A percentile compares a stretch with the other conserved stretches of the same genome.
phyloP scores from a whole-genome alignment of 2,329 filamentous ascomycete species.

The Setomelanomma holmii region DNA sequence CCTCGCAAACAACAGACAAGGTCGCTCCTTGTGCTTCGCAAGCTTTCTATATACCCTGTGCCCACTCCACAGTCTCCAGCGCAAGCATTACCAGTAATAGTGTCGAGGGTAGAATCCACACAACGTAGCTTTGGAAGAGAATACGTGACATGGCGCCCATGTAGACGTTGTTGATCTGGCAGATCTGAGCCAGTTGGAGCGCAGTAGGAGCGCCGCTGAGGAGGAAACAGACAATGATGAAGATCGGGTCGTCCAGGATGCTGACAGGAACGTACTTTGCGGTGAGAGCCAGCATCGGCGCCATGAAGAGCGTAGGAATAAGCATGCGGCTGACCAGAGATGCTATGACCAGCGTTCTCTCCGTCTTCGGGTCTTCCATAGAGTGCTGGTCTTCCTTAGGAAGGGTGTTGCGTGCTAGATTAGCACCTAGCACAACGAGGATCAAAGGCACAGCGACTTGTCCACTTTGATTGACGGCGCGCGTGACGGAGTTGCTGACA shows the following conservation, averaged over 20 bases:
- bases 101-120: slow-evolving; percentile 96
- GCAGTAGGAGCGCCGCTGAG: slow-evolving; percentile 93
- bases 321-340: slow-evolving; percentile 90
- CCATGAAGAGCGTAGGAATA: slow-evolving; percentile 89
- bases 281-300: slow-evolving; percentile 81
- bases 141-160: slow-evolving; percentile 93
- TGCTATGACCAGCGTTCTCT: slow-evolving; percentile 82
- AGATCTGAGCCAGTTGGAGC: slow-evolving; percentile 95
- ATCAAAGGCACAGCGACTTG: slow-evolving; percentile 95
- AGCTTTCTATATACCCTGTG: slow-evolving; percentile 48
- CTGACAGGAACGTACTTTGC: slow-evolving; percentile 92
- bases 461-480: slow-evolving; percentile 82
- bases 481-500: slow-evolving; percentile 89
- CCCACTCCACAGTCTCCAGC: slow-evolving; percentile 92
- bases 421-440: slow-evolving; percentile 91
- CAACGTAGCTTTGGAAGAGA: slow-evolving; percentile 94
- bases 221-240: slow-evolving; percentile 96
- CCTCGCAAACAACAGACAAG: too few relatives aligned
- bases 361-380: slow-evolving; percentile 71
- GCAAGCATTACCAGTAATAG: slow-evolving; percentile 89
- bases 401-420: slow-evolving; percentile 89
- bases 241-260: slow-evolving; percentile 97
- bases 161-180: slow-evolving; percentile 96
- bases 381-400: slow-evolving; percentile 70
- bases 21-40: too few relatives aligned